phyloP scores from a whole-genome alignment of 176 grass and related monocot genomes.

The Musa beccarii region DNA sequence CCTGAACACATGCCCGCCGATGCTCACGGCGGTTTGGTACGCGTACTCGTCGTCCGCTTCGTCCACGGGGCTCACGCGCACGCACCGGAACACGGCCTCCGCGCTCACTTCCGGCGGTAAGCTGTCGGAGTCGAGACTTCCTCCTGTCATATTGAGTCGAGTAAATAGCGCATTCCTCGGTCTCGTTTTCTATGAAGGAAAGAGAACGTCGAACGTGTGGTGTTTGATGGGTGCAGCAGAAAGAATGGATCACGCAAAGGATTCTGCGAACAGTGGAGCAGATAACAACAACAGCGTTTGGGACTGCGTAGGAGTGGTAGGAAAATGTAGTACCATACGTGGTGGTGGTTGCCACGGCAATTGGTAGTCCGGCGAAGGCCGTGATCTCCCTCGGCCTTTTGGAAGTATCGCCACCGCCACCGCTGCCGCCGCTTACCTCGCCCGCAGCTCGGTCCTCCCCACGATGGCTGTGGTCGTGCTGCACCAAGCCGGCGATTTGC shows the following conservation, averaged over 20 bases:
- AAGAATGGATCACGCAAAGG: constrained; percentile 5
- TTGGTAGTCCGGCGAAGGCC: constrained; percentile 1
- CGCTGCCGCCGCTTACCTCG: not conserved
- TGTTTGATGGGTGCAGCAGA: not conserved
- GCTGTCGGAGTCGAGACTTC: constrained; percentile 30
- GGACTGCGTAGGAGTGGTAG: not conserved
- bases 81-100: constrained; percentile 79
- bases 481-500: constrained; percentile 33
- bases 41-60: constrained; percentile 68
- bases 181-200: not conserved
- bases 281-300: not conserved
- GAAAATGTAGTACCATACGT: constrained; percentile 43
- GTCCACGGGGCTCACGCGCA: constrained; percentile 58
- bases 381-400: constrained; percentile 46
- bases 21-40: constrained; percentile 75
- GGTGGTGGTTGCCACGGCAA: constrained; percentile 15
- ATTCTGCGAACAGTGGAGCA: not conserved
- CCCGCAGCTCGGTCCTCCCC: not conserved
- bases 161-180: not conserved
- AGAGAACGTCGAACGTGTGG: not conserved
- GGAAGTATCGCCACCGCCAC: constrained; percentile 19
- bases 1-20: constrained; percentile 88
- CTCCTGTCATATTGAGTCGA: constrained; percentile 24
- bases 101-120: constrained; percentile 81
- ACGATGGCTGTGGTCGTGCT: not conserved